Evolutionary conservation across 441 rosid species (phyloP), one percentile per base, ranked within the genome.

Genomic region (Biscutella auriculata): DNA sequence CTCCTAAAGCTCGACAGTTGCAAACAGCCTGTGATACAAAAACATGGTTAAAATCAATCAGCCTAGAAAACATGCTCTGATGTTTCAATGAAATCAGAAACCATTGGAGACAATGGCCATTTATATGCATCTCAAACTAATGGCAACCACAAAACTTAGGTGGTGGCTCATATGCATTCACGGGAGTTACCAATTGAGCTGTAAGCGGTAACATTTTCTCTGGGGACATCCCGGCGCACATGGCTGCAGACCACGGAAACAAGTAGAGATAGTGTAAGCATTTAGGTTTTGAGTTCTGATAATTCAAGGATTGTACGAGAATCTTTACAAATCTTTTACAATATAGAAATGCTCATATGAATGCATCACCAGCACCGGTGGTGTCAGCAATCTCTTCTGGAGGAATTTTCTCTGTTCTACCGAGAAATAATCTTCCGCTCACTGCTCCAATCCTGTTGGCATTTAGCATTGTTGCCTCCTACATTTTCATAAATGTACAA

Each of bases 351-450:
- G 95, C 93, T 65, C 98, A 95, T 37, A 84, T 80, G 56, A 88
- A 91, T 56, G 96, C 93, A 60, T 91, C 98, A 3, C 98, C 96
- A 19, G 93, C 98, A 54, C 98, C 98, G 1, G 98, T 91, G 55
- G 96, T 84, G 69, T 91, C 96, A 19, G 84, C 57, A 21, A 91
- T 87, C 71, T 88, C 91, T 39, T 73, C 66, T 28, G 86, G 79
- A 47, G 85, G 96, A 57, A 91, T 72, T 73, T 80, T 88, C 80
- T 88, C 95, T 1, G 91, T 86, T 47, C 91, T 84, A 44, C 96
- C 96, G 3, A 78, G 26, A 68, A 78, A 69, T 56, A 91, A 67
- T 70, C 85, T 83, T 37, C 86, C 93, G 15, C 35, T 74, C 69
- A 85, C 42, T 14, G 87, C 67, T 54, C 88, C 96, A 44, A 81